Evolutionary conservation across 139 green algal species (phyloP).

Genomic region (Raphidocelis subcapitata): DNA sequence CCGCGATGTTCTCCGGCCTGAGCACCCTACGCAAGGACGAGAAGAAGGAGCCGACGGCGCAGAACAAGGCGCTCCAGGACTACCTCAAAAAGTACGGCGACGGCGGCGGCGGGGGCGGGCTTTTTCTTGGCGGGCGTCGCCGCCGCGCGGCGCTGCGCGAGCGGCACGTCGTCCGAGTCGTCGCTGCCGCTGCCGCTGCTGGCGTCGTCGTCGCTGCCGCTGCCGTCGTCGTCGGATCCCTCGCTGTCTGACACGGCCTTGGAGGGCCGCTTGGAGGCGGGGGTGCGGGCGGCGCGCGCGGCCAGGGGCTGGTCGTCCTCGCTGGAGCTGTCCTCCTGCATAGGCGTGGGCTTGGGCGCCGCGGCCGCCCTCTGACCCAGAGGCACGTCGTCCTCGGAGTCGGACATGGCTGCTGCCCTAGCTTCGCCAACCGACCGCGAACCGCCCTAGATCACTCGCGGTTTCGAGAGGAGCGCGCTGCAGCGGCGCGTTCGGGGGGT

Average conservation of each 20-base stretch:
- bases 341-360: neutral
- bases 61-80: conserved; percentile 31
- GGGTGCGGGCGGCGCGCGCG: neutral
- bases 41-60: conserved; percentile 31
- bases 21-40: conserved; percentile 39
- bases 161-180: conserved; percentile 26
- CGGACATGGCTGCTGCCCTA: conserved; percentile 20
- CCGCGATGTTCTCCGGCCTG: conserved; percentile 46
- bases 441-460: too few relatives aligned
- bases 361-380: conserved; percentile 6
- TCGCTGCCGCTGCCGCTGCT: conserved; percentile 10
- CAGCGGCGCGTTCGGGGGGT: too few relatives aligned
- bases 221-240: neutral
- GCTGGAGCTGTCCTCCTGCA: conserved; percentile 2
- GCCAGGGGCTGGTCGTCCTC: conserved; percentile 51
- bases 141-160: conserved; percentile 26
- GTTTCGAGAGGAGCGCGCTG: too few relatives aligned
- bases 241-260: neutral
- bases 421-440: too few relatives aligned
- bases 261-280: neutral
- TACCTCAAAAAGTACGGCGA: conserved; percentile 52
- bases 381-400: conserved; percentile 32
- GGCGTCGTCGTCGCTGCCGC: neutral
- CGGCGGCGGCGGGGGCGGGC: neutral
- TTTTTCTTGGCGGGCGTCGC: conserved; percentile 29